Percentiles rank a stretch among this genome's conserved stretches.
phyloP scores from a whole-genome alignment of 306 rosid species.

The Nissolia schottii region DNA sequence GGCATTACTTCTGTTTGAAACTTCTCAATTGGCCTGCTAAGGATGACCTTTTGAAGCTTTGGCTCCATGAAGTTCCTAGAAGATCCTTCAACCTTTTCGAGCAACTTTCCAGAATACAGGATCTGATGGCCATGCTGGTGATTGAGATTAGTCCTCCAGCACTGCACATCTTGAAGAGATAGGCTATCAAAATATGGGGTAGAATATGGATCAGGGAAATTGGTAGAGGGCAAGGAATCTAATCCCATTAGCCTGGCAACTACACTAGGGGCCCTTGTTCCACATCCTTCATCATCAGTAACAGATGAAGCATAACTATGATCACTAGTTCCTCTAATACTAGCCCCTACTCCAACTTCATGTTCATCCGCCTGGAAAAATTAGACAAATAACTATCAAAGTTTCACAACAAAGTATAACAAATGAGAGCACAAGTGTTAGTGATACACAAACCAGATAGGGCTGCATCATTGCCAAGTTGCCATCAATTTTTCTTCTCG shows the following conservation, averaged over 20 bases:
- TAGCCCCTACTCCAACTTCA: constrained; percentile 36
- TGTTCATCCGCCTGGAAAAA: constrained; percentile 49
- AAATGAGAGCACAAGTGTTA: background rate
- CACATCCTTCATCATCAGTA: constrained; percentile 62
- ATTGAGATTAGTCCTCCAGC: constrained; percentile 41
- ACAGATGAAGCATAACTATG: constrained; percentile 66
- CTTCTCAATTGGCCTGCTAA: constrained; percentile 60
- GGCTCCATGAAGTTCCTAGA: constrained; percentile 44
- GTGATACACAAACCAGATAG: constrained; percentile 36
- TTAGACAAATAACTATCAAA: background rate
- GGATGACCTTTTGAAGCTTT: constrained; percentile 38
- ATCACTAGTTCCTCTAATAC: constrained; percentile 47
- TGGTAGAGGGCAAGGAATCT: constrained; percentile 64
- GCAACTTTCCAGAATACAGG: constrained; percentile 48
- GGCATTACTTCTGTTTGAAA: constrained; percentile 76
- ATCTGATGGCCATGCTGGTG: constrained; percentile 42
- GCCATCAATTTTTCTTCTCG: constrained; percentile 44
- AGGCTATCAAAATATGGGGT: constrained; percentile 52
- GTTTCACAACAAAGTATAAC: background rate
- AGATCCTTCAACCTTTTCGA: constrained; percentile 34
- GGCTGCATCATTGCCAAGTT: constrained; percentile 38
- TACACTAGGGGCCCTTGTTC: constrained; percentile 56
- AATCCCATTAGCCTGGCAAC: constrained; percentile 87
- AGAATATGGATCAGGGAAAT: constrained; percentile 48
- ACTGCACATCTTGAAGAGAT: constrained; percentile 46